phyloP scores from a whole-genome alignment of 441 rosid genomes.

The Sinapis alba region DNA sequence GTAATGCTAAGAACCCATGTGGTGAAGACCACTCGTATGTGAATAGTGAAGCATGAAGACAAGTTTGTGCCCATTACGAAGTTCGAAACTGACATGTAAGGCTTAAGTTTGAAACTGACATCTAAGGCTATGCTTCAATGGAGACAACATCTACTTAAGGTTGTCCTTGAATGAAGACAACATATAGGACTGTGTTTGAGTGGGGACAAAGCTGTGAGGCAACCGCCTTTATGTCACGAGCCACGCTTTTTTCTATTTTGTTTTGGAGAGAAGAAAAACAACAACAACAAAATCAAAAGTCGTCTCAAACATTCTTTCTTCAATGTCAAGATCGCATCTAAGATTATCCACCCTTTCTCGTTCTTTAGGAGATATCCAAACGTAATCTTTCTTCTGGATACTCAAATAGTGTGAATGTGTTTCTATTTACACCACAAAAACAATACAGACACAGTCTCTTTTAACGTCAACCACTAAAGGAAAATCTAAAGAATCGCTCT shows the following conservation, averaged over 20 bases:
- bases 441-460: background rate
- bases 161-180: background rate
- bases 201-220: slow-evolving; percentile 2
- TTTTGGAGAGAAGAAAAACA: background rate
- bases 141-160: slow-evolving; percentile 6
- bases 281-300: background rate
- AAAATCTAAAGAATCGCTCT: background rate
- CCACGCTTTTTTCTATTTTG: background rate
- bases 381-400: background rate
- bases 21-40: slow-evolving; percentile 17
- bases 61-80: background rate
- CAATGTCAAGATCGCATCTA: background rate
- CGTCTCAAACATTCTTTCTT: background rate
- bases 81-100: background rate
- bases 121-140: slow-evolving; percentile 19
- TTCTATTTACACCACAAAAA: background rate
- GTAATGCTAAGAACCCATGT: background rate
- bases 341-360: background rate
- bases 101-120: background rate
- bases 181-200: background rate
- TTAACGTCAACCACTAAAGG: background rate
- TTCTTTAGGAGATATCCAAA: background rate
- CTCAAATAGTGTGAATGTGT: background rate
- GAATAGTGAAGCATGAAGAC: background rate
- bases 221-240: slow-evolving; percentile 16